A percentile compares a stretch with the other conserved stretches of the same genome.
Conservation (phyloP, 805 yeast genomes). For the Candida sanyiensis region DNA sequence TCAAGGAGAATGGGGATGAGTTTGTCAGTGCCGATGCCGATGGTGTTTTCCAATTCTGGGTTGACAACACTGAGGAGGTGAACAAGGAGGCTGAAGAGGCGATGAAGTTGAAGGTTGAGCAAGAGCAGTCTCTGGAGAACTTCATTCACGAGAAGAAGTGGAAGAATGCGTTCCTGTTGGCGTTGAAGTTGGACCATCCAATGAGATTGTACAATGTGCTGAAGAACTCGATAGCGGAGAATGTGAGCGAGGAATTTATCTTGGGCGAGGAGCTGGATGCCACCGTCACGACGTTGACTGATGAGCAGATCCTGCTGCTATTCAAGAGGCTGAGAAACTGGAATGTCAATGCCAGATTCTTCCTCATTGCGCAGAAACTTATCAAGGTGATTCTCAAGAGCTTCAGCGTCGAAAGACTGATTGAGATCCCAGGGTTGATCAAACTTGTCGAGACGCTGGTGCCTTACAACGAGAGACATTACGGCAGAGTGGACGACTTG, state of each 20-base stretch:
- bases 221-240: slow-evolving; percentile 22
- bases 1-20: slow-evolving; percentile 57
- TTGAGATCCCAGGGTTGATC: slow-evolving; percentile 63
- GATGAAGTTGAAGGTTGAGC: slow-evolving; percentile 59
- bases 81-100: slow-evolving; percentile 44
- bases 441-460: slow-evolving; percentile 65
- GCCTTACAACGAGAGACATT: slow-evolving; percentile 89
- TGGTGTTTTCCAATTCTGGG: slow-evolving; percentile 86
- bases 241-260: slow-evolving; percentile 11
- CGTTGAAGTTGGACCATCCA: slow-evolving; percentile 84
- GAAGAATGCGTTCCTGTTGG: slow-evolving; percentile 82
- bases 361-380: slow-evolving; percentile 73
- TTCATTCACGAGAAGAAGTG: slow-evolving; percentile 69
- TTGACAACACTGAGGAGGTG: slow-evolving; percentile 76
- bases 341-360: slow-evolving; percentile 85
- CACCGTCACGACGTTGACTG: slow-evolving; percentile 35
- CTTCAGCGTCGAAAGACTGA: slow-evolving; percentile 49
- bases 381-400: slow-evolving; percentile 57
- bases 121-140: slow-evolving; percentile 83
- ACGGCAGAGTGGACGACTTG: slow-evolving; percentile 65
- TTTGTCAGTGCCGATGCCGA: slow-evolving; percentile 92
- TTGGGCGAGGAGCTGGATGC: slow-evolving; percentile 1
- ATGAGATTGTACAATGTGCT: slow-evolving; percentile 64
- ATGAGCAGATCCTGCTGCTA: slow-evolving; percentile 53
- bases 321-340: slow-evolving; percentile 84